These are phyloP conservation scores for Phylloporus sp. DNA, from an alignment of 768 basidiomycete genomes.

Conservation along the genomic window DNA sequence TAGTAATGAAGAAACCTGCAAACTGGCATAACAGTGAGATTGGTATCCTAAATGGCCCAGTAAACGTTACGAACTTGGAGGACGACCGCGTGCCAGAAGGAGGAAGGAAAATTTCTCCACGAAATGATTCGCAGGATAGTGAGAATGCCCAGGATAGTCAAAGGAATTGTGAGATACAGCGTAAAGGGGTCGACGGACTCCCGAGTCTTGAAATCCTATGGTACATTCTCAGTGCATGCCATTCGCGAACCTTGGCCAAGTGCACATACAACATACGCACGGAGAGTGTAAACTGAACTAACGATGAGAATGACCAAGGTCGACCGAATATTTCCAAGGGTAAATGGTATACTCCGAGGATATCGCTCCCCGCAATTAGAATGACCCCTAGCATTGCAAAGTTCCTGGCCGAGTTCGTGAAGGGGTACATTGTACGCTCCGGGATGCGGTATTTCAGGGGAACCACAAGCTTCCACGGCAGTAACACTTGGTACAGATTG, in stretches of 20 bases:
- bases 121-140: constrained; percentile 15
- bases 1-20: constrained; percentile 31
- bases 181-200: constrained; percentile 19
- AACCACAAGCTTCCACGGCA: background rate
- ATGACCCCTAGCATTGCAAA: constrained; percentile 1
- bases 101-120: constrained; percentile 16
- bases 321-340: constrained; percentile 12
- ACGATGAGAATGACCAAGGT: constrained; percentile 12
- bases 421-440: constrained; percentile 5
- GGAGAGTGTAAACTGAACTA: constrained; percentile 11
- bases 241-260: background rate
- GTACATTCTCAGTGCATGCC: background rate
- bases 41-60: background rate
- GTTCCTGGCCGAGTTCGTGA: constrained; percentile 5
- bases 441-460: constrained; percentile 6
- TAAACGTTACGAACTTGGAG: constrained; percentile 31
- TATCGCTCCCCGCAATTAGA: constrained; percentile 1
- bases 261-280: constrained; percentile 20
- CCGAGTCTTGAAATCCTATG: constrained; percentile 19
- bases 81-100: constrained; percentile 29
- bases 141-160: constrained; percentile 19
- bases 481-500: background rate
- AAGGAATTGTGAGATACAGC: constrained; percentile 22
- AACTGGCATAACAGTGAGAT: constrained; percentile 20
- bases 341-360: background rate